A percentile compares a stretch with the other conserved stretches of the same genome.
phyloP scores from a whole-genome alignment of 106 monocot genomes.

The Phalaenopsis aphrodite region DNA sequence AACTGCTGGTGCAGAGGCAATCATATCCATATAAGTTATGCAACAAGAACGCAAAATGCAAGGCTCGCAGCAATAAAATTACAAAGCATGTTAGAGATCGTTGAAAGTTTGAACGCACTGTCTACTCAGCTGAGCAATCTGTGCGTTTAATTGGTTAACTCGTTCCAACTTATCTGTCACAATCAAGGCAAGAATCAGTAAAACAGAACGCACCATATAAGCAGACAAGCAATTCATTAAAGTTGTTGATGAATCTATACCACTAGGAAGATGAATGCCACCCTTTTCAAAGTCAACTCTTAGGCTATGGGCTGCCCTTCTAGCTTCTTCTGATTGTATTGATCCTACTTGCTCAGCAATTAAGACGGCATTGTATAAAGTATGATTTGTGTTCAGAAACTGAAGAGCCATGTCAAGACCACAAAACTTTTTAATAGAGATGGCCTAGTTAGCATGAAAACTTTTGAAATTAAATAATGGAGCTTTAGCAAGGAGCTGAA shows the following conservation, averaged over 20 bases:
- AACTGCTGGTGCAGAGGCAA: too few relatives aligned
- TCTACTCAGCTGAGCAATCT: conserved; percentile 70
- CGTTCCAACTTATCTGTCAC: conserved; percentile 62
- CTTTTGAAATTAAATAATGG: not conserved
- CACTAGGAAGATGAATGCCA: conserved; percentile 78
- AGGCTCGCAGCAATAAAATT: too few relatives aligned
- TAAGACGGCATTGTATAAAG: conserved; percentile 62
- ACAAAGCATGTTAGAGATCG: not conserved
- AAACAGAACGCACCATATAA: conserved; percentile 4
- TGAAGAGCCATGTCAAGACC: conserved; percentile 20
- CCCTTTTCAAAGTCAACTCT: conserved; percentile 92
- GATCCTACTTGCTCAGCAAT: conserved; percentile 38
- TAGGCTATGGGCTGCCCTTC: conserved; percentile 61
- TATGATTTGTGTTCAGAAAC: conserved; percentile 75
- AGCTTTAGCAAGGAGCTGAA: not conserved
- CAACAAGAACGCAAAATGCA: too few relatives aligned
- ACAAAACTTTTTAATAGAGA: not conserved
- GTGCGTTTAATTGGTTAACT: conserved; percentile 65
- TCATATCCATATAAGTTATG: too few relatives aligned
- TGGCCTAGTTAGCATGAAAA: not conserved
- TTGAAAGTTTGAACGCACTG: conserved; percentile 41
- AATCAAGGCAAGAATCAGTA: conserved; percentile 13
- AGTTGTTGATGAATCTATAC: conserved; percentile 17
- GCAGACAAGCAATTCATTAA: not conserved
- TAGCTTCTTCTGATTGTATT: conserved; percentile 60